These are phyloP conservation scores for Lepidopterella palustris DNA, from an alignment of 495 filamentous ascomycete species.

Conservation along the genomic window DNA sequence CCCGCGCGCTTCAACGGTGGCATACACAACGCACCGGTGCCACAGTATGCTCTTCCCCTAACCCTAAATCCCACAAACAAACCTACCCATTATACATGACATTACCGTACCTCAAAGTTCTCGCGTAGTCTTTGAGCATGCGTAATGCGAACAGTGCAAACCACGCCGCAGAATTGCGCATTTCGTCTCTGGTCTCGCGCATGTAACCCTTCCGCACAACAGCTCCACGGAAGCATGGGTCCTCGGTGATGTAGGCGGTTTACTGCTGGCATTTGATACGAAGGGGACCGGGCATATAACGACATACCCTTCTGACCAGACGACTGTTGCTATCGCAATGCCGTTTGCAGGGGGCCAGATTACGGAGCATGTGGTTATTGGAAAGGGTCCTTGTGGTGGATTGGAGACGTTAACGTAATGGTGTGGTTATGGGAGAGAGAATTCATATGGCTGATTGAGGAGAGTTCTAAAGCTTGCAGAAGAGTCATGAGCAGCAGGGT, in stretches of 20 bases:
- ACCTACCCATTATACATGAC: no score
- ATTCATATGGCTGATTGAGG: no score
- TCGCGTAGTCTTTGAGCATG: background rate
- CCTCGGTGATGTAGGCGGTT: slow-evolving; percentile 11
- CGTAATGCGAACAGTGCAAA: background rate
- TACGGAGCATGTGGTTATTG: slow-evolving; percentile 11
- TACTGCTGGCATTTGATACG: slow-evolving; percentile 15
- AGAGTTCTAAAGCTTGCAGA: no score
- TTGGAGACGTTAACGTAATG: slow-evolving; percentile 14
- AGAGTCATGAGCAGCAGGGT: no score
- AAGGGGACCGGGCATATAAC: slow-evolving; percentile 20
- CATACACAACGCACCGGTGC: slow-evolving; percentile 14
- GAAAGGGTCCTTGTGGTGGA: slow-evolving; percentile 7
- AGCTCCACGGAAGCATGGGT: slow-evolving; percentile 2
- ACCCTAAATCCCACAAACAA: no score
- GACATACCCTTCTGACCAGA: slow-evolving; percentile 9
- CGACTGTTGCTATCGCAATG: slow-evolving; percentile 14
- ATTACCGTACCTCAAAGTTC: background rate
- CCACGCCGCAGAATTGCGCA: slow-evolving; percentile 9
- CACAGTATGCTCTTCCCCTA: slow-evolving; percentile 15
- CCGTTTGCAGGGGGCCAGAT: slow-evolving; percentile 18
- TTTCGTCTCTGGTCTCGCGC: slow-evolving; percentile 16
- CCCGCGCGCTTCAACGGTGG: slow-evolving; percentile 18
- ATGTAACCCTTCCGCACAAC: slow-evolving; percentile 13
- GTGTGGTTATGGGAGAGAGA: background rate